A percentile compares a stretch with the other conserved stretches of the same genome.
Conservation (phyloP, 495 filamentous ascomycete species). For the Cercophora newfieldiana region DNA sequence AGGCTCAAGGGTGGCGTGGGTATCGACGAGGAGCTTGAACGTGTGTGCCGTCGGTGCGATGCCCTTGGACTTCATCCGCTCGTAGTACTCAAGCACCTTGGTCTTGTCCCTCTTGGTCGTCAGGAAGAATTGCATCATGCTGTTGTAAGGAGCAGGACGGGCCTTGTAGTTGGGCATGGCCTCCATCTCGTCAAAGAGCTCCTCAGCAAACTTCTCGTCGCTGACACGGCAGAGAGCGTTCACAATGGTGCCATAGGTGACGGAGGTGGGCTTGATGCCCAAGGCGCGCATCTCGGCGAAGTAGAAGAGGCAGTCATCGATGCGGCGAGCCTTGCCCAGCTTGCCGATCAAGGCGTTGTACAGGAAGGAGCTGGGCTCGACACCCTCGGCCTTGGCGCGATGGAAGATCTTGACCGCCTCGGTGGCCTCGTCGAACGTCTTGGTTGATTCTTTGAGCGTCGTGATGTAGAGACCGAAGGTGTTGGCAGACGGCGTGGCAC, state of each 20-base stretch:
- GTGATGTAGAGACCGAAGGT: conserved; percentile 98
- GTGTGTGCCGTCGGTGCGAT: conserved; percentile 94
- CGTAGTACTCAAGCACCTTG: conserved; percentile 95
- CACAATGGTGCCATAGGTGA: conserved; percentile 97
- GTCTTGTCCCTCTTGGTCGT: conserved; percentile 91
- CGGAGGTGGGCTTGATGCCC: conserved; percentile 91
- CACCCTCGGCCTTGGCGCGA: conserved; percentile 87
- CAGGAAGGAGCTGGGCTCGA: conserved; percentile 92
- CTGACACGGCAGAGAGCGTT: conserved; percentile 96
- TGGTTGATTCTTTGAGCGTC: conserved; percentile 91
- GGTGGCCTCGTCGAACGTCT: conserved; percentile 95
- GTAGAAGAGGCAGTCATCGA: conserved; percentile 97
- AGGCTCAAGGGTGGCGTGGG: conserved; percentile 90
- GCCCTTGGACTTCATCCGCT: conserved; percentile 83
- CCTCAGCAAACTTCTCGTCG: conserved; percentile 95
- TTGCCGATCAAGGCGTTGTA: conserved; percentile 99
- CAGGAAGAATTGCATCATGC: conserved; percentile 98
- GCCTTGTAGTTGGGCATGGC: conserved; percentile 98
- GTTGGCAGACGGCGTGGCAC: conserved; percentile 89
- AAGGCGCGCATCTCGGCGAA: conserved; percentile 94
- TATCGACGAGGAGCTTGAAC: conserved; percentile 96
- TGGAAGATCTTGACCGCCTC: conserved; percentile 97
- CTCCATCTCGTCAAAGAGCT: conserved; percentile 99
- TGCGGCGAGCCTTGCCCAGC: conserved; percentile 93
- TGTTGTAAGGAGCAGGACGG: conserved; percentile 94